Base-by-base conservation (phyloP, 495 filamentous ascomycete genomes). In the Aspergillus sparsus region DNA sequence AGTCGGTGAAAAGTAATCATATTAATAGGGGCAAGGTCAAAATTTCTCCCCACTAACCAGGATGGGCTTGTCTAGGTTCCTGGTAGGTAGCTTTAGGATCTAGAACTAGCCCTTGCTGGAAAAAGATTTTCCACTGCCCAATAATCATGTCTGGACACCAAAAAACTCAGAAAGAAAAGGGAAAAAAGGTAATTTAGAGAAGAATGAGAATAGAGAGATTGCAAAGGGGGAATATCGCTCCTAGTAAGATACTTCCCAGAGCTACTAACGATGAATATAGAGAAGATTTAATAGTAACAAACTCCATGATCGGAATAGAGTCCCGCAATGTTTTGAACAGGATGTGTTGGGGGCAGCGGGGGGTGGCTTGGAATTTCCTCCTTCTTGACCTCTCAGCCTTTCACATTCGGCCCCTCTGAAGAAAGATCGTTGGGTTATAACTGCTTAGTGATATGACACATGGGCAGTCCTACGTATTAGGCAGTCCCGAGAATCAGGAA, bases 401-500 rank as follows among this genome's bases (percentile, higher is more conserved):
- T 27, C 21, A 27, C 21, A 27, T 27, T 27, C 21, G 21, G 21
- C 21, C 3, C 21, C 21, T 27, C 21, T 27, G 21, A 27, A 27
- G 21, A 27, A 27, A 27, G 21, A 27, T 27, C 21, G 21, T 27
- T 27, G 21, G 21, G 3, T 27, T 27, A 27, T 32, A 33, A 16
- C 10, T 7, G 2, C 21, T n/a, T 36, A 46, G 47, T 7, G 42
- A 46, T 18, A 54, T 60, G 55, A 41, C 34, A 58, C 50, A 6
- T 58, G 62, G 53, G 42, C 47, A 55, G 49, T 18, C 33, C 39
- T 47, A 35, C 18, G 51, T 42, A 42, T 52, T 34, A 57, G 51
- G 44, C 6, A 57, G 58, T 66, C 63, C 66, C 66, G 61, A 62
- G 59, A 61, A 66, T 59, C 61, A 62, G 63, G 63, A 53, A 62